Conservation (phyloP, 202 grass and related monocot genomes). For the Cymbopogon flexuosus region DNA sequence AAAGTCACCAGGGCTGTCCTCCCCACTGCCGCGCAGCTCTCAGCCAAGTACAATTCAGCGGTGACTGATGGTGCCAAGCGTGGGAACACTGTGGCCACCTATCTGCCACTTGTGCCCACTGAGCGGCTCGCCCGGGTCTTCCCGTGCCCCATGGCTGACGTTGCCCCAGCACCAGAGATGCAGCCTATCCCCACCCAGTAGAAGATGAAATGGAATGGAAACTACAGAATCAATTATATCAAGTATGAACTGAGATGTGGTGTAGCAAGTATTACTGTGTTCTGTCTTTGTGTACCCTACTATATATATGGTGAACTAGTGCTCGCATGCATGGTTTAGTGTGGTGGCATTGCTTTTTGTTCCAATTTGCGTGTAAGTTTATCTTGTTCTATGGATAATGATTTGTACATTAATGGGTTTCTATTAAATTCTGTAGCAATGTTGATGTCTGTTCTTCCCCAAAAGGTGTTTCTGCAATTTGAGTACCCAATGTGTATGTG, state of each 20-base stretch:
- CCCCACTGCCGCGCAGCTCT: slow-evolving; percentile 54
- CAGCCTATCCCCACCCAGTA: slow-evolving; percentile 61
- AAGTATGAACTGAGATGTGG: neutral
- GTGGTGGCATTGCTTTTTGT: neutral
- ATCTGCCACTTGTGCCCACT: slow-evolving; percentile 67
- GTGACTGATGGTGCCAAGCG: slow-evolving; percentile 49
- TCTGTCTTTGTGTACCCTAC: neutral
- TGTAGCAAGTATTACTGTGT: neutral
- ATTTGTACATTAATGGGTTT: neutral
- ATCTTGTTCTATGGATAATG: neutral
- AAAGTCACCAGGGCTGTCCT: slow-evolving; percentile 56
- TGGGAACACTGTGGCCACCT: slow-evolving; percentile 51
- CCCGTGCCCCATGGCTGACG: neutral
- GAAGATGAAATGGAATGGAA: neutral
- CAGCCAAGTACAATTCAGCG: slow-evolving; percentile 61
- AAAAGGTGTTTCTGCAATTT: no score
- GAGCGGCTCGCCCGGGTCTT: slow-evolving; percentile 56
- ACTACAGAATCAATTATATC: neutral
- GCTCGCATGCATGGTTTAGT: neutral
- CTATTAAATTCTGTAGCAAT: neutral
- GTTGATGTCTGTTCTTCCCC: neutral
- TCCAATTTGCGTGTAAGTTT: neutral
- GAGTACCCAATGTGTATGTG: no score
- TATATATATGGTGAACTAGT: neutral
- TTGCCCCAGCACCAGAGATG: slow-evolving; percentile 36